Percentiles rank a stretch among this genome's conserved stretches.
phyloP scores from a whole-genome alignment of 2,329 filamentous ascomycete genomes.

The Pseudogymnoascus sp. region DNA sequence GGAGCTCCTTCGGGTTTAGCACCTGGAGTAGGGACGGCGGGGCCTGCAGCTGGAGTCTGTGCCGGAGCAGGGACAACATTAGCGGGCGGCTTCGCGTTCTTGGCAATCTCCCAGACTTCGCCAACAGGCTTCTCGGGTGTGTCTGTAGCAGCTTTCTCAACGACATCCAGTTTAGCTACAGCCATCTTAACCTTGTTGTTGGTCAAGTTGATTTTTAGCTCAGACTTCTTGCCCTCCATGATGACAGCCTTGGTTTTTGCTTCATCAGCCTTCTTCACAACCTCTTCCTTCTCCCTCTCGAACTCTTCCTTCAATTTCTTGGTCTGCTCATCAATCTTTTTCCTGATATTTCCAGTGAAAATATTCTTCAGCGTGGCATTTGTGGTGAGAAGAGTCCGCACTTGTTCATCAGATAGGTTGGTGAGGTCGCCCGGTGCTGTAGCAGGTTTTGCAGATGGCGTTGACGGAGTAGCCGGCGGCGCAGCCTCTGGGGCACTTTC shows the following conservation, averaged over 20 bases:
- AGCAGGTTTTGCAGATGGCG: constrained; percentile 18
- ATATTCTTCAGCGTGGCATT: constrained; percentile 53
- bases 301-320: constrained; percentile 42
- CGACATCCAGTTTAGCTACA: constrained; percentile 66
- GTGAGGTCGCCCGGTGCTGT: constrained; percentile 19
- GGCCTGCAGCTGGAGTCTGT: constrained; percentile 10
- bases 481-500: not conserved
- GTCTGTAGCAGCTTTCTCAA: constrained; percentile 74
- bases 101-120: constrained; percentile 81
- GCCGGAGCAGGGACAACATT: constrained; percentile 12
- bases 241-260: constrained; percentile 50
- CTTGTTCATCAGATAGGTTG: constrained; percentile 46
- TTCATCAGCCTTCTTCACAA: constrained; percentile 38
- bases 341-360: constrained; percentile 56
- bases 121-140: constrained; percentile 76
- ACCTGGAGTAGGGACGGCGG: constrained; percentile 5
- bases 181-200: constrained; percentile 60
- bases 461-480: constrained; percentile 18
- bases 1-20: constrained; percentile 7
- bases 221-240: constrained; percentile 68
- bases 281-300: constrained; percentile 41
- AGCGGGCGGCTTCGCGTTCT: constrained; percentile 50
- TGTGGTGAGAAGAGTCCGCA: constrained; percentile 46
- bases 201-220: constrained; percentile 69
- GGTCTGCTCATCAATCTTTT: constrained; percentile 61